These are phyloP conservation scores for Clohesyomyces aquaticus DNA, from an alignment of 495 filamentous ascomycete species.

Conservation along the genomic window DNA sequence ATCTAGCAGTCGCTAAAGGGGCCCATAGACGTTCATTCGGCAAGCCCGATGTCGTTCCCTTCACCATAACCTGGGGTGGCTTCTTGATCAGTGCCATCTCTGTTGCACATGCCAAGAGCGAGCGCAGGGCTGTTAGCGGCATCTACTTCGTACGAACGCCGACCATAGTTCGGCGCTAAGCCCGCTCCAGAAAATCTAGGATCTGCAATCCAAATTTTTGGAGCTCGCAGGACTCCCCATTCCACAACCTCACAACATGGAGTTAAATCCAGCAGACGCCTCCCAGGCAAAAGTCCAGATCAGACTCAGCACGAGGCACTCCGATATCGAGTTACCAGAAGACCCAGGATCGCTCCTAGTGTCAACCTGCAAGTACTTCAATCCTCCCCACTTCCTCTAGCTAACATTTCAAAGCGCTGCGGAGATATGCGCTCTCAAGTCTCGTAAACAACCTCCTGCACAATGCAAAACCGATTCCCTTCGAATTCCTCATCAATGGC, in stretches of 20 bases:
- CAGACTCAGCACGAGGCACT: constrained; percentile 61
- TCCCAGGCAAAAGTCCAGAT: constrained; percentile 57
- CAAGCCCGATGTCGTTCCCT: too few relatives aligned
- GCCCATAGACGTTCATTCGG: too few relatives aligned
- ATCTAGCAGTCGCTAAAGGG: too few relatives aligned
- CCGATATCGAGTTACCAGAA: constrained; percentile 64
- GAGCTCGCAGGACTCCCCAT: constrained; percentile 2
- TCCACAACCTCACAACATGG: constrained; percentile 12
- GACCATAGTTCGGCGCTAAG: constrained; percentile 19
- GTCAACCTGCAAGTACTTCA: constrained; percentile 59
- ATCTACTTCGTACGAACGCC: constrained; percentile 13
- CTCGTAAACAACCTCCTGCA: constrained; percentile 90
- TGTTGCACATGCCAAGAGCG: too few relatives aligned
- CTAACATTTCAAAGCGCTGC: constrained; percentile 60
- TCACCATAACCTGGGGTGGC: too few relatives aligned
- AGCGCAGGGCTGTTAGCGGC: constrained; percentile 16
- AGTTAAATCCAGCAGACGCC: neutral
- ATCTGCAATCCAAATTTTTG: constrained; percentile 16
- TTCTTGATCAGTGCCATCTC: too few relatives aligned
- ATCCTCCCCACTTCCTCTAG: neutral
- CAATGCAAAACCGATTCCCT: constrained; percentile 77
- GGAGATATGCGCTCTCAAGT: constrained; percentile 87
- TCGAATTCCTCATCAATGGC: constrained; percentile 95
- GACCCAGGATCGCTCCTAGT: constrained; percentile 66
- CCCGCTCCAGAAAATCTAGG: constrained; percentile 14